These are phyloP conservation scores for Diaporthe longicolla DNA, from an alignment of 2,329 filamentous ascomycete genomes.

Conservation along the genomic window DNA sequence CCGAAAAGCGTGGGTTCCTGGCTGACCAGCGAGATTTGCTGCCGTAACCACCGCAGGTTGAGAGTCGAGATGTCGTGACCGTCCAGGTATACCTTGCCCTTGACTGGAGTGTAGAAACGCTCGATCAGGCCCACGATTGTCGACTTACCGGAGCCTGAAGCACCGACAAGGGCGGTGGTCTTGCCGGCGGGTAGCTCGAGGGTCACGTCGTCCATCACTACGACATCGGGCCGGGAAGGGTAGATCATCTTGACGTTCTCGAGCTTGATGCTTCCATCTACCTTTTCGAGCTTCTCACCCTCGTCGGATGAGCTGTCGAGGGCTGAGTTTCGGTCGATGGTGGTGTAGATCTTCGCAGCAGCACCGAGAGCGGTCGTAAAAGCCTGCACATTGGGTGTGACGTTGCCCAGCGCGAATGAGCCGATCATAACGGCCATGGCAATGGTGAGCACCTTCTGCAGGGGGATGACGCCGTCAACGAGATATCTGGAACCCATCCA, in stretches of 20 bases:
- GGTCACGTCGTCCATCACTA: slow-evolving; percentile 87
- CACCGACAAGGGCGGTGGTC: slow-evolving; percentile 92
- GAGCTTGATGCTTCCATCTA: slow-evolving; percentile 85
- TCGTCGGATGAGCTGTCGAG: slow-evolving; percentile 80
- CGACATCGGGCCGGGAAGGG: slow-evolving; percentile 90
- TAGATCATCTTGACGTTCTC: slow-evolving; percentile 92
- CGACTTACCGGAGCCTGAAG: slow-evolving; percentile 94
- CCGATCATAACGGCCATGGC: slow-evolving; percentile 94
- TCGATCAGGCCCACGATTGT: slow-evolving; percentile 95
- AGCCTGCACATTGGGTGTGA: slow-evolving; percentile 87
- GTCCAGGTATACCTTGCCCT: slow-evolving; percentile 83
- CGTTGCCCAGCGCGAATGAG: slow-evolving; percentile 90
- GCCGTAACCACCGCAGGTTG: slow-evolving; percentile 91
- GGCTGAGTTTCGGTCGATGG: slow-evolving; percentile 89
- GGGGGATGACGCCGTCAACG: slow-evolving; percentile 72
- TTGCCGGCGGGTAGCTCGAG: slow-evolving; percentile 89
- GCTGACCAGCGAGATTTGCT: slow-evolving; percentile 92
- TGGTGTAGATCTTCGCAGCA: slow-evolving; percentile 91
- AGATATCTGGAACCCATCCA: slow-evolving; percentile 88
- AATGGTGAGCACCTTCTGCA: slow-evolving; percentile 85
- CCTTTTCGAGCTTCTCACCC: slow-evolving; percentile 79
- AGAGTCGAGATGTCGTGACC: slow-evolving; percentile 84
- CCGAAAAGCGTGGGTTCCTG: slow-evolving; percentile 94
- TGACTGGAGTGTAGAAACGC: slow-evolving; percentile 92
- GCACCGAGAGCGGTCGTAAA: slow-evolving; percentile 88